Evolutionary conservation across 345 rosid genomes (phyloP).

Genomic region (Ailanthus altissimus): DNA sequence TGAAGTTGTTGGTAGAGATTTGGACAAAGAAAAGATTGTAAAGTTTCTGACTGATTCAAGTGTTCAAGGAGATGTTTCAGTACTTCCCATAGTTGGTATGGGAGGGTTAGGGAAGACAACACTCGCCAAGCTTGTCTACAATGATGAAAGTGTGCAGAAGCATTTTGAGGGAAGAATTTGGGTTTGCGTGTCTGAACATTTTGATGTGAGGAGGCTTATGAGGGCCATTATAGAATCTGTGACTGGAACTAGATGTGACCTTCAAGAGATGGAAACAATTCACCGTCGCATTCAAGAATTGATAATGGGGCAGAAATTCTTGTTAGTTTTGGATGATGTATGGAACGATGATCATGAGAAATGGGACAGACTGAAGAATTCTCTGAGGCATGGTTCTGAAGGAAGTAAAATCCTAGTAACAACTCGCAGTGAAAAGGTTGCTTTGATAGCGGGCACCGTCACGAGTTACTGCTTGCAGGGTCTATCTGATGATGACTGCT

Average conservation of each 20-base stretch:
- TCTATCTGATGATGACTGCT: slow-evolving; percentile 18
- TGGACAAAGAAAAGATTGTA: slow-evolving; percentile 10
- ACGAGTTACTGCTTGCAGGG: not conserved
- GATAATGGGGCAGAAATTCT: not conserved
- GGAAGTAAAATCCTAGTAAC: slow-evolving; percentile 14
- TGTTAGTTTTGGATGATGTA: not conserved
- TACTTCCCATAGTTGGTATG: slow-evolving; percentile 7
- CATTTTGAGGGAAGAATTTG: slow-evolving; percentile 10
- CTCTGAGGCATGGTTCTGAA: slow-evolving; percentile 8
- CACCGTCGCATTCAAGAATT: slow-evolving; percentile 10
- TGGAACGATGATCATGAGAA: slow-evolving; percentile 2
- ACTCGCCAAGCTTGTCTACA: slow-evolving; percentile 6
- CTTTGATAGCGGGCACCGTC: not conserved
- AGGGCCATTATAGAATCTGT: slow-evolving; percentile 8
- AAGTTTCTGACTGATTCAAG: not conserved
- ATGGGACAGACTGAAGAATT: slow-evolving; percentile 4
- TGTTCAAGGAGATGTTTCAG: not conserved
- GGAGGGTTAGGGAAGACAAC: slow-evolving; percentile 13
- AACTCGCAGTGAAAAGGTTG: slow-evolving; percentile 14
- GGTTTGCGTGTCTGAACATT: slow-evolving; percentile 9
- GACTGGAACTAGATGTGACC: not conserved
- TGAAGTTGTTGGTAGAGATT: slow-evolving; percentile 16
- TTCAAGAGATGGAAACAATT: not conserved
- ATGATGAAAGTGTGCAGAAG: not conserved
- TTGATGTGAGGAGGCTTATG: slow-evolving; percentile 3